Conservation (phyloP, 345 rosid genomes). For the Ceriops tagal region DNA sequence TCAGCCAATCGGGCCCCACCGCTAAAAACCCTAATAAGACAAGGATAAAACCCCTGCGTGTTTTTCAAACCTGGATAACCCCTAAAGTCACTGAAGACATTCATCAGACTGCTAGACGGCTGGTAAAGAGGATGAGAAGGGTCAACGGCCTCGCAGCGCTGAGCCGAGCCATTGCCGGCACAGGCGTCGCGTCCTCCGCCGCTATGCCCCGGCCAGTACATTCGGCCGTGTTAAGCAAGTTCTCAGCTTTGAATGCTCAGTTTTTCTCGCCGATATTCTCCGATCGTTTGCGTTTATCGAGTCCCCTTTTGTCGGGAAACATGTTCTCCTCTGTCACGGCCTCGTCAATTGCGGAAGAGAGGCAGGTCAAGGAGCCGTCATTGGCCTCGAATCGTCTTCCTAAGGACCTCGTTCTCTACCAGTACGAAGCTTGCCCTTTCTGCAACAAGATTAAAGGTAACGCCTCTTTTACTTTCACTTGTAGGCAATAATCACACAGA, state of each 20-base stretch:
- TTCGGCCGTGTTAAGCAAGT: slow-evolving; percentile 32
- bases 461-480: not conserved
- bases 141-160: slow-evolving; percentile 39
- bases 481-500: not conserved
- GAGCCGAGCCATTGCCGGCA: slow-evolving; percentile 33
- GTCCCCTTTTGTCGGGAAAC: slow-evolving; percentile 29
- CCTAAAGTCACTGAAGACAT: too few relatives aligned
- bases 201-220: slow-evolving; percentile 38
- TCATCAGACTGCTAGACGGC: too few relatives aligned
- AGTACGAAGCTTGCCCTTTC: slow-evolving; percentile 96
- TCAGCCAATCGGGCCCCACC: too few relatives aligned
- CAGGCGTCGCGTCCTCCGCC: slow-evolving; percentile 9
- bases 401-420: slow-evolving; percentile 76
- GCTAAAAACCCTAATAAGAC: too few relatives aligned
- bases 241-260: slow-evolving; percentile 20
- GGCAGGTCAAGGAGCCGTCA: slow-evolving; percentile 58
- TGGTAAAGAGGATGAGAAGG: slow-evolving; percentile 43
- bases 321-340: slow-evolving; percentile 53
- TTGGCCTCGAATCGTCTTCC: slow-evolving; percentile 40
- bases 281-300: slow-evolving; percentile 15
- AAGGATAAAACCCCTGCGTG: too few relatives aligned
- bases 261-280: slow-evolving; percentile 29
- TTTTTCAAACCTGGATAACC: too few relatives aligned
- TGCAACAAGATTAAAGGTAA: slow-evolving; percentile 93
- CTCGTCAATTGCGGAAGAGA: slow-evolving; percentile 48